Evolutionary conservation across 768 basidiomycete species (phyloP).

Genomic region (Amanita inopinata): DNA sequence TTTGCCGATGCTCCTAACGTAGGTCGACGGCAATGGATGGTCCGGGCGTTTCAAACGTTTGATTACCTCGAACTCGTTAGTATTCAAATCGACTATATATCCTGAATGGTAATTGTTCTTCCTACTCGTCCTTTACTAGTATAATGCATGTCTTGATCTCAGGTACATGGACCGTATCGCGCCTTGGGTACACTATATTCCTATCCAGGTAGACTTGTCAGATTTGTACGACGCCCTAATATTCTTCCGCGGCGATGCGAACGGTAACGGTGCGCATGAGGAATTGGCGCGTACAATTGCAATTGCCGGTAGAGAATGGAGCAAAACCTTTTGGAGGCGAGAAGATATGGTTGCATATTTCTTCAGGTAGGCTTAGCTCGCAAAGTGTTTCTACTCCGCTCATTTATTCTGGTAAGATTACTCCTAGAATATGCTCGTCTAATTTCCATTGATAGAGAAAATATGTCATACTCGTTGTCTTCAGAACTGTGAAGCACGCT

Average conservation of each 20-base stretch:
- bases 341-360: slow-evolving; percentile 41
- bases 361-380: neutral
- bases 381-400: neutral
- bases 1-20: neutral
- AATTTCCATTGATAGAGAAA: slow-evolving; percentile 20
- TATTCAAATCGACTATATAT: slow-evolving; percentile 65
- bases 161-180: slow-evolving; percentile 49
- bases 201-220: slow-evolving; percentile 51
- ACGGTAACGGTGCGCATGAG: slow-evolving; percentile 53
- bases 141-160: neutral
- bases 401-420: slow-evolving; percentile 13
- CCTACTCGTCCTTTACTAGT: neutral
- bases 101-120: slow-evolving; percentile 50
- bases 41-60: slow-evolving; percentile 61
- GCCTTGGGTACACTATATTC: slow-evolving; percentile 72
- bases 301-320: slow-evolving; percentile 21
- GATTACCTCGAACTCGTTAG: slow-evolving; percentile 48
- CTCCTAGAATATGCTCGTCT: slow-evolving; percentile 21
- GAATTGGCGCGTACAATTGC: slow-evolving; percentile 46
- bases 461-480: slow-evolving; percentile 16
- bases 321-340: slow-evolving; percentile 33
- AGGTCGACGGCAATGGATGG: slow-evolving; percentile 63
- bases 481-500: neutral
- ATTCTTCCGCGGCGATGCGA: slow-evolving; percentile 61
- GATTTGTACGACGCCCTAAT: slow-evolving; percentile 63